These are phyloP conservation scores for Trametes gibbosa DNA, from an alignment of 768 basidiomycete genomes.

Conservation along the genomic window DNA sequence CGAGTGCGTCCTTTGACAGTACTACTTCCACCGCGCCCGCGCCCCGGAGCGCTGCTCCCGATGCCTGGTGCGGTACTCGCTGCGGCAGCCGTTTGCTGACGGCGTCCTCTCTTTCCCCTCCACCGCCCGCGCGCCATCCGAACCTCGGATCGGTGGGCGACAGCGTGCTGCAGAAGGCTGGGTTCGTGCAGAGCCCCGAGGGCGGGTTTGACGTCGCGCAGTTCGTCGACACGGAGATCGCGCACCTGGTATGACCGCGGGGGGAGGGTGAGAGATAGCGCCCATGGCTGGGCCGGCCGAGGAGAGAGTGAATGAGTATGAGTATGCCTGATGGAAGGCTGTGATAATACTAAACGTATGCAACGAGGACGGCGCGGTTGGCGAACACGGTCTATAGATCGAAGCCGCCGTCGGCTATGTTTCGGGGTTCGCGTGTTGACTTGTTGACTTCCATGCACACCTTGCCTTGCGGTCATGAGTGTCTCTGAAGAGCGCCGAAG, in stretches of 20 bases:
- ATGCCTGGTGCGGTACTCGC: slow-evolving; percentile 12
- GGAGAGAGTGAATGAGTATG: too few species aligned
- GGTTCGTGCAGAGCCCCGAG: slow-evolving; percentile 59
- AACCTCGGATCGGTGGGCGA: too few species aligned
- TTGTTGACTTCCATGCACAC: too few species aligned
- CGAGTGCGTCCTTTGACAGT: slow-evolving; percentile 46
- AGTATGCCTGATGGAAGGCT: too few species aligned
- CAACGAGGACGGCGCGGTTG: too few species aligned
- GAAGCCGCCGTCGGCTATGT: too few species aligned
- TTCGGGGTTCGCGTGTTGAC: too few species aligned
- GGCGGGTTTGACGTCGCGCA: slow-evolving; percentile 52
- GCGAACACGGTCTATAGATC: too few species aligned
- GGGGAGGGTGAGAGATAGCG: neutral
- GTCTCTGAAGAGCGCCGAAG: too few species aligned
- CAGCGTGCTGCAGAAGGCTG: slow-evolving; percentile 75
- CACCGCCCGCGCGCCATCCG: neutral
- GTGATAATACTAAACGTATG: too few species aligned
- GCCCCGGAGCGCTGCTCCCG: neutral
- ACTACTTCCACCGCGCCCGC: neutral
- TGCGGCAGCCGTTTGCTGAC: neutral
- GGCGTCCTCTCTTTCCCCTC: neutral
- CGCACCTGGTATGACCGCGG: slow-evolving; percentile 38
- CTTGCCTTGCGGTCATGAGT: too few species aligned
- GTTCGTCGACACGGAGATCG: slow-evolving; percentile 60
- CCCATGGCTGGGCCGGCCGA: too few species aligned